Evolutionary conservation across 305 asterid species (phyloP), one percentile per base, ranked within the genome.

Genomic region (Fraxinus greggii): DNA sequence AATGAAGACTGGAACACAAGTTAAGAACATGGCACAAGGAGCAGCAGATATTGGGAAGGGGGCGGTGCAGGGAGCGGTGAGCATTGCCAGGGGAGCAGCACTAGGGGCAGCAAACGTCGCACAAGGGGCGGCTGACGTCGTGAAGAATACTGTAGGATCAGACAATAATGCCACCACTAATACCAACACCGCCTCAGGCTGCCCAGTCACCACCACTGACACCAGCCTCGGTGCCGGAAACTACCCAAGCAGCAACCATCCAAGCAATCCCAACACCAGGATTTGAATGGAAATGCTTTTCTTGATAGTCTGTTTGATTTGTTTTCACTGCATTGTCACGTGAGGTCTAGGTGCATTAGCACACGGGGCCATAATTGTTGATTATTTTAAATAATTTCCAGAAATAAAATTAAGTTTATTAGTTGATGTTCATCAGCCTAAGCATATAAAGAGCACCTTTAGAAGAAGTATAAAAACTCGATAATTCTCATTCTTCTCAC

Each of bases 11-110:
- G 93, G 92, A 79, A 35, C 84, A 7, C 86, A 87, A 12, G 88
- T 88, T 0, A 80, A 78, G 85, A 83, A 78, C 84, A 84, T 88
- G 77, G 88, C 89, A 10, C 92, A 88, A 42, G 93, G 92, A 67
- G 92, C 89, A 3, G 86, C 90, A 0, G 90, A 86, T 10, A 83
- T 86, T 0, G 91, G 93, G 2, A 86, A 79, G 72, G 92, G 88
- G 24, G 93, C 89, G 0, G 90, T 88, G 4, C 87, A 85, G 13
- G 92, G 93, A 1, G 91, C 88, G 0, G 90, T 84, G 7, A 90
- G 78, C 86, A 75, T 91, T 0, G 93, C 93, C 7, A 87, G 84
- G 12, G 95, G 93, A 0, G 91, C 88, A 0, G 92, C 90, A 4
- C 19, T 76, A 0, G 92, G 92, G 5, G 91, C 89, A 1, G 92